Conservation (phyloP, 2,329 filamentous ascomycete species). For the Penicillium sp. region DNA sequence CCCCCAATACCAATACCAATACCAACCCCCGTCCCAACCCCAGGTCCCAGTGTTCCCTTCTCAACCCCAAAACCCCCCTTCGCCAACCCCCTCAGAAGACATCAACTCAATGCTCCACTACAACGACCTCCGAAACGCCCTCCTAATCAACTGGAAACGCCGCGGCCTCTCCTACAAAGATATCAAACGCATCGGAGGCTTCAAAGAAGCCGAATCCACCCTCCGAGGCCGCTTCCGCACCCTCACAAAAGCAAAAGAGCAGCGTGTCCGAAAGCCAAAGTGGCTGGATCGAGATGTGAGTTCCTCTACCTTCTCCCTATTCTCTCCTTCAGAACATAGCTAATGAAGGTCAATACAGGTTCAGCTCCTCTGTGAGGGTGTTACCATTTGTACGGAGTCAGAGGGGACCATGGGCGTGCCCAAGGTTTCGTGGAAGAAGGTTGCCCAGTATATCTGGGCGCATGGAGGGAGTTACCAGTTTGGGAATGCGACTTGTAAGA, state of each 20-base stretch:
- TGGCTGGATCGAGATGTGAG: conserved; percentile 44
- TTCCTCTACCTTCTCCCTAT: conserved; percentile 1
- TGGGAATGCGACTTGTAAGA: conserved; percentile 58
- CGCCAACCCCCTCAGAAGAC: neutral
- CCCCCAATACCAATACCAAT: neutral
- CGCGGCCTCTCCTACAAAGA: conserved; percentile 45
- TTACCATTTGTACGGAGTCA: conserved; percentile 23
- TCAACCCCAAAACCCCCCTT: neutral
- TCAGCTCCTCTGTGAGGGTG: conserved; percentile 39
- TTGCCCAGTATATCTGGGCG: conserved; percentile 50
- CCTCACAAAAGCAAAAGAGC: conserved; percentile 44
- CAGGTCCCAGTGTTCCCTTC: neutral
- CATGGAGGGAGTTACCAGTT: conserved; percentile 56
- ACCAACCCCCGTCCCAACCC: neutral
- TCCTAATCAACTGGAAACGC: conserved; percentile 40
- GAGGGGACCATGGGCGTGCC: conserved; percentile 18
- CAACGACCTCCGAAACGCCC: conserved; percentile 32
- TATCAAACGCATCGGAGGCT: conserved; percentile 42
- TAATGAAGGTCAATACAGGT: conserved; percentile 25
- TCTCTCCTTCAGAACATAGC: neutral
- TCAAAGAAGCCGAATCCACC: conserved; percentile 47
- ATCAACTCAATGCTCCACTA: conserved; percentile 12
- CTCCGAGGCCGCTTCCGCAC: conserved; percentile 45
- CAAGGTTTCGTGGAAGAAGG: conserved; percentile 56
- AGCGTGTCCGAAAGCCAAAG: conserved; percentile 43